Conservation (phyloP, 768 basidiomycete species). For the Xerocomellus chrysenteron region DNA sequence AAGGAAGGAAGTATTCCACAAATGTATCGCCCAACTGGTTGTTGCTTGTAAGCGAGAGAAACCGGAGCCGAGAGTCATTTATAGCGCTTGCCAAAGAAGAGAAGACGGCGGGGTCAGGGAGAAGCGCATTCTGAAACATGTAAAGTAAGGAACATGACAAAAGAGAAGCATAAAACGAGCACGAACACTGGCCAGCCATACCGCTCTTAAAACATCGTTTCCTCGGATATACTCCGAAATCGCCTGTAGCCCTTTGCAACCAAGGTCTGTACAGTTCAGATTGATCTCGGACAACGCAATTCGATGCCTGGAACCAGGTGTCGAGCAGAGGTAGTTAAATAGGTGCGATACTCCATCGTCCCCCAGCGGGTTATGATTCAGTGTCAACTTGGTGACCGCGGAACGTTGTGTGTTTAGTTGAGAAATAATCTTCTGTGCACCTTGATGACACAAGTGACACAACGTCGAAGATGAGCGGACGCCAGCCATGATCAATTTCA, state of each 20-base stretch:
- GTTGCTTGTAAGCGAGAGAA: conserved; percentile 54
- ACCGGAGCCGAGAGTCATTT: conserved; percentile 50
- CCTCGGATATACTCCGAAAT: conserved; percentile 51
- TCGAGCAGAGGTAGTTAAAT: conserved; percentile 55
- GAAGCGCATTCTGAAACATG: conserved; percentile 42
- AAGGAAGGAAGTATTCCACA: conserved; percentile 47
- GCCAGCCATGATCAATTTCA: neutral
- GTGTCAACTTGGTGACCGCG: conserved; percentile 47
- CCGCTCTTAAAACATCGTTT: conserved; percentile 42
- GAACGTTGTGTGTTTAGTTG: conserved; percentile 42
- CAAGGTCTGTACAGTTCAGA: conserved; percentile 54
- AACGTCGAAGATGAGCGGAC: neutral
- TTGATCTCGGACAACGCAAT: conserved; percentile 48
- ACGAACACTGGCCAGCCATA: conserved; percentile 59
- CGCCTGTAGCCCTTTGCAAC: conserved; percentile 50
- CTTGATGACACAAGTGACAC: conserved; percentile 31
- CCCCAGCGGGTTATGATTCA: conserved; percentile 57
- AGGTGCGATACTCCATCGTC: conserved; percentile 55
- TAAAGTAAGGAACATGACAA: neutral
- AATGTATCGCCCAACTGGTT: conserved; percentile 48
- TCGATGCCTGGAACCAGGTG: conserved; percentile 44
- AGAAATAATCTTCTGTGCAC: conserved; percentile 52
- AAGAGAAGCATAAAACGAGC: neutral
- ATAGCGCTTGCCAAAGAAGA: conserved; percentile 46
- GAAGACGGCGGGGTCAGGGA: conserved; percentile 36